Conservation (phyloP, 176 grass and related monocot genomes). For the Calamus simplicifolius region DNA sequence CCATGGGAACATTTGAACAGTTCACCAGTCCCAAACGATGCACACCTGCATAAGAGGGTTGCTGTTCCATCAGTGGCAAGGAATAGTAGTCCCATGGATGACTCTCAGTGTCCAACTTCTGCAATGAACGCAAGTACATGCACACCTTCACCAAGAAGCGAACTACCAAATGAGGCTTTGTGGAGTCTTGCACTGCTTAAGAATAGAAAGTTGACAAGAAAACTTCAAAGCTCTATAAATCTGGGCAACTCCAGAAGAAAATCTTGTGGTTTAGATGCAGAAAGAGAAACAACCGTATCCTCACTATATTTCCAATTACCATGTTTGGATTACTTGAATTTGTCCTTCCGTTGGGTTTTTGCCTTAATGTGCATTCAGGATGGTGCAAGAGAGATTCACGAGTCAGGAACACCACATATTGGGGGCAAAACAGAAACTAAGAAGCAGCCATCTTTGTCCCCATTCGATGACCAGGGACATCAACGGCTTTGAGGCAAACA, state of each 20-base stretch:
- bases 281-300: slow-evolving; percentile 48
- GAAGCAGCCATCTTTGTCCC: no score
- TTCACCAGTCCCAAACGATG: slow-evolving; percentile 29
- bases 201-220: slow-evolving; percentile 2
- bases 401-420: no score
- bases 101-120: slow-evolving; percentile 63
- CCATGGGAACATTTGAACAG: slow-evolving; percentile 28
- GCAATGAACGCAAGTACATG: slow-evolving; percentile 41
- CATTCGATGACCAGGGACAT: no score
- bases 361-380: slow-evolving; percentile 23
- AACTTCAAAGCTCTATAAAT: slow-evolving; percentile 23
- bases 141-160: slow-evolving; percentile 27
- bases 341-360: background rate
- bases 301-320: slow-evolving; percentile 13
- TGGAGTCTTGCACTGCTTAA: slow-evolving; percentile 20
- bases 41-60: slow-evolving; percentile 20
- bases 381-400: slow-evolving; percentile 18
- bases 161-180: slow-evolving; percentile 31
- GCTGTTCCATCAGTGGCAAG: slow-evolving; percentile 30
- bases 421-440: no score
- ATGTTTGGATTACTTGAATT: slow-evolving; percentile 2
- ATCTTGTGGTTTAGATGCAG: slow-evolving; percentile 39
- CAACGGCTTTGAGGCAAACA: slow-evolving; percentile 23
- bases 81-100: slow-evolving; percentile 26
- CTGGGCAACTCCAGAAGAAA: slow-evolving; percentile 38